Conservation (phyloP, 768 basidiomycete species). For the Polyporus arcularius region DNA sequence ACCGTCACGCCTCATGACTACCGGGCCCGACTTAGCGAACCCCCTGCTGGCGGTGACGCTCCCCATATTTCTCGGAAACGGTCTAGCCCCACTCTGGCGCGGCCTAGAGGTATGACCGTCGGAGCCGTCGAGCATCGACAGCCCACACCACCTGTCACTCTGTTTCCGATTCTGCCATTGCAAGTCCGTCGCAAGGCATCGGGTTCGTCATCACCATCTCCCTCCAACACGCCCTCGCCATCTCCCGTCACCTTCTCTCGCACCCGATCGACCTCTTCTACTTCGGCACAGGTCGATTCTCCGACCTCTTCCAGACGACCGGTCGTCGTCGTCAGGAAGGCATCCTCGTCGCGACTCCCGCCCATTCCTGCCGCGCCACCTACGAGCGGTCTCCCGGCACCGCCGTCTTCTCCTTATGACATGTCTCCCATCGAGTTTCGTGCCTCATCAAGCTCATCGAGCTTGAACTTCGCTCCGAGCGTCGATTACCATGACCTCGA, state of each 20-base stretch:
- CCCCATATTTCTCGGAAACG: constrained; percentile 6
- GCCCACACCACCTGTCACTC: not conserved
- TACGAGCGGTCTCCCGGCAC: constrained; percentile 25
- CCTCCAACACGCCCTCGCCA: constrained; percentile 17
- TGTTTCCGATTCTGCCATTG: constrained; percentile 14
- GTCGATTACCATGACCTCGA: constrained; percentile 21
- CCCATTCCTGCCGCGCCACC: constrained; percentile 28
- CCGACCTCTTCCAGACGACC: constrained; percentile 19
- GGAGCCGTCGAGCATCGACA: constrained; percentile 8
- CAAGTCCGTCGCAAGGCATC: constrained; percentile 24
- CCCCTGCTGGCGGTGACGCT: constrained; percentile 1
- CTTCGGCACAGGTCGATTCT: constrained; percentile 14
- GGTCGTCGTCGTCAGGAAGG: constrained; percentile 28
- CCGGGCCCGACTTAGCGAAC: constrained; percentile 13
- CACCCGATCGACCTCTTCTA: constrained; percentile 12
- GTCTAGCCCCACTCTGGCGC: constrained; percentile 9
- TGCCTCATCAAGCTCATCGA: constrained; percentile 27
- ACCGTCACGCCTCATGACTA: constrained; percentile 16
- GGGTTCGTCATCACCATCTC: constrained; percentile 19
- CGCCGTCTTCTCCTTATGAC: constrained; percentile 19
- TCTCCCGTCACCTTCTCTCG: constrained; percentile 19
- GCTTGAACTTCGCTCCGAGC: constrained; percentile 29
- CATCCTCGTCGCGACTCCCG: constrained; percentile 26
- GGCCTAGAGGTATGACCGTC: constrained; percentile 27
- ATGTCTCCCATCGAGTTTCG: constrained; percentile 22